Percentiles rank a stretch among this genome's conserved stretches.
Conservation (phyloP, 805 yeast species). For the Cyberlindnera mycetangii region DNA sequence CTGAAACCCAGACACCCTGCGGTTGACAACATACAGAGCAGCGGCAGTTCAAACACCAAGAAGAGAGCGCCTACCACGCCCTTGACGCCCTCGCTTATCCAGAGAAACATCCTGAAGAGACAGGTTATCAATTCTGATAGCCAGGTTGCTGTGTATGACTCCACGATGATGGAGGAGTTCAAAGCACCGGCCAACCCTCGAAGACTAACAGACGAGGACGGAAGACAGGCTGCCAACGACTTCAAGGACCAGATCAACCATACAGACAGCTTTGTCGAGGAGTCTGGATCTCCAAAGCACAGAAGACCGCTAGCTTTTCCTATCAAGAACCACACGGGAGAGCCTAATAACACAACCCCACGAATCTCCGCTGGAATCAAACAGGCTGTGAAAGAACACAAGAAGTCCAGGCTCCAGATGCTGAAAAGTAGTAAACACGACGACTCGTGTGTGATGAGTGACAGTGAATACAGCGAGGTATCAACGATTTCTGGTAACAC, state of each 20-base stretch:
- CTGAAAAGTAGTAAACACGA: conserved; percentile 13
- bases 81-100: conserved; percentile 27
- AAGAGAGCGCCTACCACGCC: conserved; percentile 30
- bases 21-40: conserved; percentile 16
- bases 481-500: conserved; percentile 27
- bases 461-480: conserved; percentile 27
- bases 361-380: conserved; percentile 27
- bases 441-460: conserved; percentile 19
- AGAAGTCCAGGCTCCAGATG: conserved; percentile 24
- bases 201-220: background rate
- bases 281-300: conserved; percentile 22
- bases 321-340: background rate
- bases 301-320: conserved; percentile 3
- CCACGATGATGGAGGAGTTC: conserved; percentile 1
- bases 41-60: conserved; percentile 10
- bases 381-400: conserved; percentile 25
- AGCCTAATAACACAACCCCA: conserved; percentile 19
- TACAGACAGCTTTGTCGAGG: background rate
- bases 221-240: background rate
- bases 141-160: background rate
- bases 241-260: background rate
- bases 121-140: background rate
- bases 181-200: background rate
- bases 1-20: conserved; percentile 18
- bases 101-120: conserved; percentile 24